phyloP scores from a whole-genome alignment of 306 rosid genomes.

The Cyclanthera cordifolia region DNA sequence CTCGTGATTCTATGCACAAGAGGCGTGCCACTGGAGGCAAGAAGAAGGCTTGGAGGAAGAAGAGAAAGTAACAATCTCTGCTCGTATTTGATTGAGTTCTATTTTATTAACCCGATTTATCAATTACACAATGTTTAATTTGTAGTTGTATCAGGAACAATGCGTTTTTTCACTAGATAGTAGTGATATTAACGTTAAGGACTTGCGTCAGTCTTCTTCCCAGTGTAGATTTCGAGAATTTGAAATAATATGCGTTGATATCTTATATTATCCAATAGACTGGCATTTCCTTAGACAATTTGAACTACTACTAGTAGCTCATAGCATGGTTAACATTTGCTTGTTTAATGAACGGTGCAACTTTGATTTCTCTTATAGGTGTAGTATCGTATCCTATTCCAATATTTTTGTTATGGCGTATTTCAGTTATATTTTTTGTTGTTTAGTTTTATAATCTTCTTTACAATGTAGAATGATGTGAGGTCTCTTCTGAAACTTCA shows the following conservation, averaged over 20 bases:
- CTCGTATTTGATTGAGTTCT: background rate
- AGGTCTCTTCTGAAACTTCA: background rate
- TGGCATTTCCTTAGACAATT: background rate
- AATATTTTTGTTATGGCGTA: too few species aligned
- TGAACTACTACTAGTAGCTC: too few species aligned
- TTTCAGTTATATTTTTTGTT: too few species aligned
- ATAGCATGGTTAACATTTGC: background rate
- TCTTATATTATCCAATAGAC: background rate
- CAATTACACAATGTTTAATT: background rate
- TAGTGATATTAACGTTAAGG: background rate
- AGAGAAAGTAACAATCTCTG: background rate
- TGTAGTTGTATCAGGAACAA: too few species aligned
- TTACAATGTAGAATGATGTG: background rate
- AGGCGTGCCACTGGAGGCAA: constrained; percentile 10
- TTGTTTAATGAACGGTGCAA: background rate
- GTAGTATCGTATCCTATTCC: too few species aligned
- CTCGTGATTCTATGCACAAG: constrained; percentile 15
- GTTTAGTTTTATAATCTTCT: too few species aligned
- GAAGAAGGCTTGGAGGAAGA: constrained; percentile 14
- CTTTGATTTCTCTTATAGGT: background rate
- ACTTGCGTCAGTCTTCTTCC: background rate
- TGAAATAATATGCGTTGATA: background rate
- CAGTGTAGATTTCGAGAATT: background rate
- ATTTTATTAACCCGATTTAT: background rate
- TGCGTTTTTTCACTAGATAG: background rate